Evolutionary conservation across 176 grass and related monocot species (phyloP).

Genomic region (Aechmea fasciata): DNA sequence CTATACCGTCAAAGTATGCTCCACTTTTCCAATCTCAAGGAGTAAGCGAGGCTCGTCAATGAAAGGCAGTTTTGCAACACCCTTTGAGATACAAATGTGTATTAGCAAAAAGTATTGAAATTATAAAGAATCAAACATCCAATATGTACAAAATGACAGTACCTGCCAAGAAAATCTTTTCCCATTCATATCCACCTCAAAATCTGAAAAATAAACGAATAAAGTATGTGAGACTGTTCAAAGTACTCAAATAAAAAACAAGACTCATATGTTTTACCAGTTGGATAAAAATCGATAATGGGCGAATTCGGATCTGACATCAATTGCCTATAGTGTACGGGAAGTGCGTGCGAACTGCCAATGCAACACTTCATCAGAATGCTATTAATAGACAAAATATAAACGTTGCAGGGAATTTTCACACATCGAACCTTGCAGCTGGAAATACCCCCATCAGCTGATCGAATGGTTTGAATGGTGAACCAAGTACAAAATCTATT

Average conservation of each 20-base stretch:
- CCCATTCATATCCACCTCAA: slow-evolving; percentile 99
- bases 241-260: slow-evolving; percentile 2
- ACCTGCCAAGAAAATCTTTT: slow-evolving; percentile 99
- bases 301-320: slow-evolving; percentile 70
- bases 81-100: slow-evolving; percentile 38
- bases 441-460: slow-evolving; percentile 99
- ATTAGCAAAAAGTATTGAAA: slow-evolving; percentile 1
- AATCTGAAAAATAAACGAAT: slow-evolving; percentile 48
- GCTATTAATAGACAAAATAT: slow-evolving; percentile 10
- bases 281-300: slow-evolving; percentile 97
- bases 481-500: slow-evolving; percentile 63
- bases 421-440: slow-evolving; percentile 69
- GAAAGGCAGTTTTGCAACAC: slow-evolving; percentile 92
- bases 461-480: slow-evolving; percentile 94
- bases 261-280: slow-evolving; percentile 39
- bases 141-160: not conserved
- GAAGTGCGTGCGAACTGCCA: slow-evolving; percentile 85
- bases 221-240: slow-evolving; percentile 6
- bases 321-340: slow-evolving; percentile 60
- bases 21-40: slow-evolving; percentile 78
- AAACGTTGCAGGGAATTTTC: slow-evolving; percentile 1
- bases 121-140: not conserved
- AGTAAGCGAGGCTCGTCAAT: slow-evolving; percentile 86
- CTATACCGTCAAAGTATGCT: slow-evolving; percentile 86
- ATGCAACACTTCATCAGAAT: slow-evolving; percentile 3